Evolutionary conservation across 805 yeast species (phyloP).

Genomic region (Cyberlindnera xishuangbannaensis): DNA sequence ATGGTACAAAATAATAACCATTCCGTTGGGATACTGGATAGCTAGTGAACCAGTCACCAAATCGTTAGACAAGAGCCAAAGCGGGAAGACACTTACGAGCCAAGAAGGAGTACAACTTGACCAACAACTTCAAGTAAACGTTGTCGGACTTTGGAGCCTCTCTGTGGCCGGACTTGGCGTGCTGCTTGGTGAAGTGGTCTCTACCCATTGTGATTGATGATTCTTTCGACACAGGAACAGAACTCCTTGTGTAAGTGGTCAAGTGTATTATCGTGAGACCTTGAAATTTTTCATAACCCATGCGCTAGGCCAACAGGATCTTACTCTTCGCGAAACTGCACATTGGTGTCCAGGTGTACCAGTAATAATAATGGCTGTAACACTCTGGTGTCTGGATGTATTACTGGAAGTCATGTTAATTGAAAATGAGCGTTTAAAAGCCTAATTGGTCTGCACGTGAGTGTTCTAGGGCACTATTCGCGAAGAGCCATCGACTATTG

Average conservation of each 20-base stretch:
- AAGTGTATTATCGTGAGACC: not conserved
- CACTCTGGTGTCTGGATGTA: conserved; percentile 11
- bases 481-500: too few relatives aligned
- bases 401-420: not conserved
- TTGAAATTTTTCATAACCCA: conserved; percentile 11
- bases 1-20: too few relatives aligned
- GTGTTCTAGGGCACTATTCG: too few relatives aligned
- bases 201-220: conserved; percentile 69
- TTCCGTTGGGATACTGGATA: not conserved
- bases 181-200: conserved; percentile 96
- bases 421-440: too few relatives aligned
- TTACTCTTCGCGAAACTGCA: too few relatives aligned
- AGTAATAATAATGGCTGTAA: too few relatives aligned
- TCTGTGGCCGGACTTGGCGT: conserved; percentile 94
- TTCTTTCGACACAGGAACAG: too few relatives aligned
- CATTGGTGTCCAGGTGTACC: too few relatives aligned
- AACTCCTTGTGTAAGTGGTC: too few relatives aligned
- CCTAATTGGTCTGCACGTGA: too few relatives aligned
- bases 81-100: conserved; percentile 76
- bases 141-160: conserved; percentile 99
- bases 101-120: conserved; percentile 97
- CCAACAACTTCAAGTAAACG: conserved; percentile 96
- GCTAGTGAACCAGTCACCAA: too few relatives aligned
- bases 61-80: conserved; percentile 8
- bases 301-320: too few relatives aligned